phyloP scores from a whole-genome alignment of 1,284 basidiomycete species.

The Psilocybe mexicana region DNA sequence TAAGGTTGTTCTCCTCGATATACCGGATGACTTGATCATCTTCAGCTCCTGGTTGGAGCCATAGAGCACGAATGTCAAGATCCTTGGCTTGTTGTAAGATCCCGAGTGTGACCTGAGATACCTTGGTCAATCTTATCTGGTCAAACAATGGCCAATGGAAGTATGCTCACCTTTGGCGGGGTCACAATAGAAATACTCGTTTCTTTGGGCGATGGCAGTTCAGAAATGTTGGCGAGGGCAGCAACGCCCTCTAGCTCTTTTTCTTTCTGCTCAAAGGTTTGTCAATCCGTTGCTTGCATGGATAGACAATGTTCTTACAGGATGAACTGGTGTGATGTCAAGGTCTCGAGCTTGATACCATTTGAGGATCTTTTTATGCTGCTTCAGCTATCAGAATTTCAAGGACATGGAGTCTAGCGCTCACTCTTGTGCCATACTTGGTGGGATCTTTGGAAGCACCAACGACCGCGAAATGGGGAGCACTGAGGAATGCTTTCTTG shows the following conservation, averaged over 20 bases:
- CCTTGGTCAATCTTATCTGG: background rate
- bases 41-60: slow-evolving; percentile 87
- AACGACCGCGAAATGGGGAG: slow-evolving; percentile 69
- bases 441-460: slow-evolving; percentile 76
- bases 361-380: slow-evolving; percentile 54
- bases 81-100: slow-evolving; percentile 66
- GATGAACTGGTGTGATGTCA: slow-evolving; percentile 72
- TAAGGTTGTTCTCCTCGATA: slow-evolving; percentile 51
- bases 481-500: slow-evolving; percentile 62
- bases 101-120: slow-evolving; percentile 61
- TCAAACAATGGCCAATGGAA: background rate
- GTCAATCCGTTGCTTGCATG: background rate
- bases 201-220: slow-evolving; percentile 61
- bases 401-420: background rate
- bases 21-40: slow-evolving; percentile 49
- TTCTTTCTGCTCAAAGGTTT: slow-evolving; percentile 49
- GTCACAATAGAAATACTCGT: slow-evolving; percentile 85
- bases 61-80: slow-evolving; percentile 65
- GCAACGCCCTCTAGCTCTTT: slow-evolving; percentile 61
- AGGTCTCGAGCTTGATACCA: slow-evolving; percentile 72
- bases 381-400: background rate
- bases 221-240: slow-evolving; percentile 53
- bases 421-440: slow-evolving; percentile 47
- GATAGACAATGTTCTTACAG: slow-evolving; percentile 36
- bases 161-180: slow-evolving; percentile 54